Conservation (phyloP, 2,329 filamentous ascomycete species). For the Colletotrichum tropicale region DNA sequence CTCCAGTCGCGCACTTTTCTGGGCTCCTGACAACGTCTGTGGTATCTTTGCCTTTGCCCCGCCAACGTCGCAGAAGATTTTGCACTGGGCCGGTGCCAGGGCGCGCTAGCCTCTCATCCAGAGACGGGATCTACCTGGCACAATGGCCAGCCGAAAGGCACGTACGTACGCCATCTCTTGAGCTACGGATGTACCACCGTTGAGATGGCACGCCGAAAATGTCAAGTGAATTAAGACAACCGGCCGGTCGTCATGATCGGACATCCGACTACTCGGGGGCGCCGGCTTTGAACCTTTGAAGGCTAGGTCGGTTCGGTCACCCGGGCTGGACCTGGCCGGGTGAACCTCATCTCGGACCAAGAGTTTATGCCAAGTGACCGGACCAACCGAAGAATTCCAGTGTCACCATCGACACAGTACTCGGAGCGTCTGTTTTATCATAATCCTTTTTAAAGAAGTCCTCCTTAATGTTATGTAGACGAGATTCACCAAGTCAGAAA, state of each 20-base stretch:
- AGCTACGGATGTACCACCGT: not conserved
- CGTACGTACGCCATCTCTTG: not conserved
- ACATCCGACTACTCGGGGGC: not conserved
- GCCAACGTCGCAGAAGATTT: not conserved
- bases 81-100: not conserved
- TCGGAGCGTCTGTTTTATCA: not conserved
- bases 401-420: not conserved
- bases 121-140: slow-evolving; percentile 13
- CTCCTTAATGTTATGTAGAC: not conserved
- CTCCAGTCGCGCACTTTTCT: not conserved
- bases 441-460: not conserved
- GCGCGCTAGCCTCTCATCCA: not conserved
- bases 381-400: not conserved
- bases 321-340: not conserved
- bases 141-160: not conserved
- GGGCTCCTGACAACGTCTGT: not conserved
- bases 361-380: not conserved
- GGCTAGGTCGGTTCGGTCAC: not conserved
- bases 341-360: not conserved
- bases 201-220: not conserved
- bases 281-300: not conserved
- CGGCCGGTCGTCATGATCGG: not conserved
- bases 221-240: not conserved
- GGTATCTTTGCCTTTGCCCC: not conserved
- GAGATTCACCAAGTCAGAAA: not conserved